Evolutionary conservation across 2,329 filamentous ascomycete genomes (phyloP).

Genomic region (Canariomyces notabilis): DNA sequence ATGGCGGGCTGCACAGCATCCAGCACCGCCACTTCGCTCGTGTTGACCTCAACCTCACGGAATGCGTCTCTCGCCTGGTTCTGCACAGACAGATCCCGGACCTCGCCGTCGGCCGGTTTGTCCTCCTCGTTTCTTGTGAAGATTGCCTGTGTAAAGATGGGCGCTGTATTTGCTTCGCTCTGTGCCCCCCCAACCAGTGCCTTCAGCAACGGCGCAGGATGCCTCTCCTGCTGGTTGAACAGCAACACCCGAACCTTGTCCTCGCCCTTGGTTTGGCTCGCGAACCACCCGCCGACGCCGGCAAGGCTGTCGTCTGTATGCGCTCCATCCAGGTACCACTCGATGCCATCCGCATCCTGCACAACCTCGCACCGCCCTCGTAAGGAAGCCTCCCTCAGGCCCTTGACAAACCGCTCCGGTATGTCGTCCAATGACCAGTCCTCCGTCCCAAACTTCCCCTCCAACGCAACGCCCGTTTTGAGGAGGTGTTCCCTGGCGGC

Average conservation of each 20-base stretch:
- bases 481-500: constrained; percentile 55
- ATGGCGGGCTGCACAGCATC: constrained; percentile 10
- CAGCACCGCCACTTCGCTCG: constrained; percentile 2
- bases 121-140: constrained; percentile 69
- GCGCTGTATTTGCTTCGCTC: constrained; percentile 32
- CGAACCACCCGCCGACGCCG: constrained; percentile 74
- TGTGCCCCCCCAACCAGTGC: constrained; percentile 55
- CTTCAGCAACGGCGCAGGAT: constrained; percentile 61
- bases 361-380: constrained; percentile 74
- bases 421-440: constrained; percentile 23
- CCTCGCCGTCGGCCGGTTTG: constrained; percentile 40
- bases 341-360: constrained; percentile 43
- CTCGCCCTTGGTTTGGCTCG: constrained; percentile 31
- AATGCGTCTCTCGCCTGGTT: constrained; percentile 28
- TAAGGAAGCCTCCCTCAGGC: constrained; percentile 62
- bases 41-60: constrained; percentile 18
- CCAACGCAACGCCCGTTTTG: constrained; percentile 20
- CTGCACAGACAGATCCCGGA: constrained; percentile 57
- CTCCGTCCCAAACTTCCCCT: constrained; percentile 18
- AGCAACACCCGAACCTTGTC: constrained; percentile 53
- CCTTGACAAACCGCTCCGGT: constrained; percentile 55
- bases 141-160: constrained; percentile 63
- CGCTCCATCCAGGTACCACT: constrained; percentile 82
- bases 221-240: constrained; percentile 89
- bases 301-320: constrained; percentile 82